These are phyloP conservation scores for Blastocystis sp. DNA, from an alignment of 352 stramenopile genomes.

Conservation along the genomic window DNA sequence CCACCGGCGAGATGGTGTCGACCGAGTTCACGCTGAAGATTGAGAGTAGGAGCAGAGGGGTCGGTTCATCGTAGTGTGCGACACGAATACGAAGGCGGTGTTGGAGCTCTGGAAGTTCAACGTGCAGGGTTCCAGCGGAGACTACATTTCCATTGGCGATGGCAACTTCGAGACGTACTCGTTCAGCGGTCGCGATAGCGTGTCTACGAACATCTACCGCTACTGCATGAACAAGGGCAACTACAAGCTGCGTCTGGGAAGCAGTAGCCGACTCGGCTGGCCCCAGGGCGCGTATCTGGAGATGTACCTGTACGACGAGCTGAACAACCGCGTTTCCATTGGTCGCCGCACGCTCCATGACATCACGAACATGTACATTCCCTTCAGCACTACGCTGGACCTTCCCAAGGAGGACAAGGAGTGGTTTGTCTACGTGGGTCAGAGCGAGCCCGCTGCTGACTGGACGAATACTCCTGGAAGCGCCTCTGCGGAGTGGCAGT, in stretches of 20 bases:
- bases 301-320: background rate
- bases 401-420: background rate
- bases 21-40: background rate
- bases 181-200: background rate
- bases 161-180: background rate
- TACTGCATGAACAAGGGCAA: background rate
- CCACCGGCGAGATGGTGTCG: background rate
- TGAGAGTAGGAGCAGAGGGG: background rate
- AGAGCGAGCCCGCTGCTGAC: background rate
- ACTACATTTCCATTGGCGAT: background rate
- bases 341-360: background rate
- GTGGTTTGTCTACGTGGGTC: background rate
- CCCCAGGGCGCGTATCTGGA: background rate
- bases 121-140: background rate
- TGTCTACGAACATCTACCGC: background rate
- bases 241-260: background rate
- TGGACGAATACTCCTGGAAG: background rate
- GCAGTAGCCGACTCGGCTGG: background rate
- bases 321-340: background rate
- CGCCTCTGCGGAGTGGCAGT: background rate
- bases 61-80: background rate
- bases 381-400: background rate
- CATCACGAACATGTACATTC: background rate
- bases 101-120: conserved; percentile 50
- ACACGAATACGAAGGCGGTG: background rate